Evolutionary conservation across 2,329 filamentous ascomycete genomes (phyloP), one percentile per base, ranked within the genome.

Genomic region (Didymosphaeria variabile): DNA sequence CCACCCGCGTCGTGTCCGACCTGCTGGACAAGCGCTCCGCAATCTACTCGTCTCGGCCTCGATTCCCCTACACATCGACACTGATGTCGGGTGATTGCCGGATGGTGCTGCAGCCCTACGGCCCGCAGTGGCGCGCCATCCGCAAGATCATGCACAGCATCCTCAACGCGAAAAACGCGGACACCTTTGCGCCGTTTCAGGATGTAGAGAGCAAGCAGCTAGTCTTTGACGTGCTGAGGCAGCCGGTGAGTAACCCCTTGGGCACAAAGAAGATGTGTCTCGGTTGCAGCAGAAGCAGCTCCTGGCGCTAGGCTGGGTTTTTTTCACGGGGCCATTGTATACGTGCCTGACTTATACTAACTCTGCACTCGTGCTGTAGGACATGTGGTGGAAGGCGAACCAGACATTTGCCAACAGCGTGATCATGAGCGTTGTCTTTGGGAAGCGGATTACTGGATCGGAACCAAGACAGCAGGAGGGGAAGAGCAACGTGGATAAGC

Each of bases 341-440:
- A n/a, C n/a, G n/a, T n/a, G n/a, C n/a, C n/a, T n/a, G n/a, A n/a
- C n/a, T 29, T 6, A 29, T 6, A 29, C 26, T 29, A 1, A 29
- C 6, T 29, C 26, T 29, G 26, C 26, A 5, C 26, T 29, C 26
- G 1, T 29, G 26, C 26, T 6, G 4, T 29, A 29, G 26, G 67
- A 73, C 6, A 51, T 60, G 26, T 77, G 68, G 68, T 72, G 62
- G 44, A 54, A 40, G 8, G 70, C 70, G 3, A 75, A 71, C 49
- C 65, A 66, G 29, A 66, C 74, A 17, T 77, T 68, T 56, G 61
- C 72, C 1, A 76, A 75, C 54, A 66, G 63, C 1, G 71, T 76
- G n/a, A 70, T 77, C 58, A 73, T 77, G 73, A 72, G 70, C 58
- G 72, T 77, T 5, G 64, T 75, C 1, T 77, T 76, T 60, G 74